These are phyloP conservation scores for Claviceps citrina DNA, from an alignment of 2,329 filamentous ascomycete species.

Conservation along the genomic window DNA sequence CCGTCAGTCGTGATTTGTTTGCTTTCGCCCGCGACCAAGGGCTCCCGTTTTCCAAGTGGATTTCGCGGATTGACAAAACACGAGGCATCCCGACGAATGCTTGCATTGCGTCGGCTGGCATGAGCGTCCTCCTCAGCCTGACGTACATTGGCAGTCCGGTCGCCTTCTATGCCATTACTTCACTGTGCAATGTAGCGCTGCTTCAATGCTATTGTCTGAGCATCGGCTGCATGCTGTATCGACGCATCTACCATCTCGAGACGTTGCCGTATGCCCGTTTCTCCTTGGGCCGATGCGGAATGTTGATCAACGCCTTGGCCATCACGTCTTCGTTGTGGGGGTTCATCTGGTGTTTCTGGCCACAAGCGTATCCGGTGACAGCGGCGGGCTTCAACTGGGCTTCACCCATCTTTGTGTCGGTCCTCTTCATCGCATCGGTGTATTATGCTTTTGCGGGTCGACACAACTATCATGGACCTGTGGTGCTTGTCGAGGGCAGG, in stretches of 20 bases:
- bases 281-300: conserved; percentile 7
- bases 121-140: conserved; percentile 5
- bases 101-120: conserved; percentile 3
- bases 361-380: conserved; percentile 4
- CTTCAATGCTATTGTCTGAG: conserved; percentile 9
- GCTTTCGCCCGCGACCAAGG: conserved; percentile 7
- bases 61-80: neutral
- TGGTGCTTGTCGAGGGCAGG: conserved; percentile 6
- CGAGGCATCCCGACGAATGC: conserved; percentile 7
- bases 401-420: conserved; percentile 4
- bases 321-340: conserved; percentile 5
- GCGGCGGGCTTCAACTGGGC: conserved; percentile 8
- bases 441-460: conserved; percentile 4
- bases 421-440: conserved; percentile 3
- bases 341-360: conserved; percentile 10
- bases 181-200: conserved; percentile 6
- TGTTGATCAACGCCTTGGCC: conserved; percentile 6
- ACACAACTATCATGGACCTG: conserved; percentile 6
- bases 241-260: conserved; percentile 4
- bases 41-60: conserved; percentile 1
- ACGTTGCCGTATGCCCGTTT: conserved; percentile 7
- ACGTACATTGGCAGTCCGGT: conserved; percentile 9
- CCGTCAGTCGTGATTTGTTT: conserved; percentile 4
- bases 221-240: conserved; percentile 8
- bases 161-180: conserved; percentile 9